Evolutionary conservation across 352 stramenopile species (phyloP).

Genomic region (Phytopythium ostracodes): DNA sequence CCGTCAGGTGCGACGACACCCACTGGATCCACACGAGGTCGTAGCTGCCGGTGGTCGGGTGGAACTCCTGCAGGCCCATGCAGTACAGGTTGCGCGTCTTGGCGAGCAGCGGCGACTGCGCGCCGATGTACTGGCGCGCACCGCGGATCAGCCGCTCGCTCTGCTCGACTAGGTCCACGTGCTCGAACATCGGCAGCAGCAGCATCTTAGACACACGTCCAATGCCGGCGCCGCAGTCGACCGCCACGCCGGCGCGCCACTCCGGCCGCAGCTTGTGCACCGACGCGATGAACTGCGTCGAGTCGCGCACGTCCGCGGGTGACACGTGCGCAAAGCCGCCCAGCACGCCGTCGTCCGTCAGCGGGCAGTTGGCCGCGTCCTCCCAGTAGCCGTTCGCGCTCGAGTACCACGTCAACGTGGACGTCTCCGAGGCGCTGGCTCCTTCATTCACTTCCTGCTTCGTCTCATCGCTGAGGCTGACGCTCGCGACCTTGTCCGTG

Average conservation of each 20-base stretch:
- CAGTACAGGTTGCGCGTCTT: conserved; percentile 83
- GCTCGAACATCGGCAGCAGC: conserved; percentile 83
- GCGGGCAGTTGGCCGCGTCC: conserved; percentile 88
- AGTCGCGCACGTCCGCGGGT: conserved; percentile 75
- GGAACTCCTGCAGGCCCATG: conserved; percentile 91
- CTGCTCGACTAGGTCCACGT: conserved; percentile 94
- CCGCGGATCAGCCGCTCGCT: conserved; percentile 88
- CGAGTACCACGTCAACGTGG: conserved; percentile 57
- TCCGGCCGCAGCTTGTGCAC: conserved; percentile 37
- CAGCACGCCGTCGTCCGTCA: conserved; percentile 93
- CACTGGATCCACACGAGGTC: conserved; percentile 98
- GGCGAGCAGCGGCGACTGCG: conserved; percentile 19
- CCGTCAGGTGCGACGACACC: conserved; percentile 94
- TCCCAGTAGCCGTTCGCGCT: conserved; percentile 79
- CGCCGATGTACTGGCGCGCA: conserved; percentile 87
- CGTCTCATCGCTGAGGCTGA: neutral
- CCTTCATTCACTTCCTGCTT: neutral
- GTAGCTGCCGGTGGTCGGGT: conserved; percentile 69
- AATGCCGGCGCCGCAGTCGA: conserved; percentile 91
- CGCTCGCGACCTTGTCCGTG: neutral
- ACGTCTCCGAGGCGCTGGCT: neutral
- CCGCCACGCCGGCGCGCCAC: conserved; percentile 40
- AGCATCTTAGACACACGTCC: conserved; percentile 94
- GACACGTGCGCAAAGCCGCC: conserved; percentile 89
- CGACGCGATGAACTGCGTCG: conserved; percentile 49